Percentiles rank a stretch among this genome's conserved stretches.
phyloP scores from a whole-genome alignment of 2,329 filamentous ascomycete species.

The Helotiales sp. region DNA sequence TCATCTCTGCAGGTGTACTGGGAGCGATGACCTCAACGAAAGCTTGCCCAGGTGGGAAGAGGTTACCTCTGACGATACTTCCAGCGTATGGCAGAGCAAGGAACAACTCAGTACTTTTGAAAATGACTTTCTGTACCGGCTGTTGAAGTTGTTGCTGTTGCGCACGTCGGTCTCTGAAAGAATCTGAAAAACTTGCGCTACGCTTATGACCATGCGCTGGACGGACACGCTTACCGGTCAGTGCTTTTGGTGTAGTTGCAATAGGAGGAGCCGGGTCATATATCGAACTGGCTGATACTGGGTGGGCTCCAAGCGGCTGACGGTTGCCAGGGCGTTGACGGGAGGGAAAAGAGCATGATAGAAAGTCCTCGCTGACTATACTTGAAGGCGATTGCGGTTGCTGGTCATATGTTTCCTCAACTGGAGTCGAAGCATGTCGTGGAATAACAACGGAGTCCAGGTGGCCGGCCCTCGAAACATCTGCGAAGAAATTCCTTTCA shows the following conservation, averaged over 20 bases:
- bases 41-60: constrained; percentile 81
- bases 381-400: constrained; percentile 59
- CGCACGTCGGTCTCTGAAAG: constrained; percentile 70
- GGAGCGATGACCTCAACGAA: constrained; percentile 72
- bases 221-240: constrained; percentile 64
- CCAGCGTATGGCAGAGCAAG: constrained; percentile 74
- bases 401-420: constrained; percentile 32
- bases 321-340: constrained; percentile 52
- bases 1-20: constrained; percentile 51
- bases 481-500: constrained; percentile 52
- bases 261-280: constrained; percentile 55
- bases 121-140: constrained; percentile 52
- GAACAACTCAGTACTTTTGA: constrained; percentile 61
- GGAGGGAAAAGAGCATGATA: constrained; percentile 67
- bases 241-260: constrained; percentile 61
- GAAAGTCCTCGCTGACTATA: constrained; percentile 62
- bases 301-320: constrained; percentile 58
- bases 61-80: constrained; percentile 83
- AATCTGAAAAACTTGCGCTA: constrained; percentile 87
- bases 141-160: constrained; percentile 32
- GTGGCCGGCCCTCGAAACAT: constrained; percentile 53
- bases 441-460: constrained; percentile 54
- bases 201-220: constrained; percentile 72
- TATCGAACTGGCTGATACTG: constrained; percentile 56
- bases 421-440: constrained; percentile 18